phyloP scores from a whole-genome alignment of 768 basidiomycete genomes.

The Boletus fagicola region DNA sequence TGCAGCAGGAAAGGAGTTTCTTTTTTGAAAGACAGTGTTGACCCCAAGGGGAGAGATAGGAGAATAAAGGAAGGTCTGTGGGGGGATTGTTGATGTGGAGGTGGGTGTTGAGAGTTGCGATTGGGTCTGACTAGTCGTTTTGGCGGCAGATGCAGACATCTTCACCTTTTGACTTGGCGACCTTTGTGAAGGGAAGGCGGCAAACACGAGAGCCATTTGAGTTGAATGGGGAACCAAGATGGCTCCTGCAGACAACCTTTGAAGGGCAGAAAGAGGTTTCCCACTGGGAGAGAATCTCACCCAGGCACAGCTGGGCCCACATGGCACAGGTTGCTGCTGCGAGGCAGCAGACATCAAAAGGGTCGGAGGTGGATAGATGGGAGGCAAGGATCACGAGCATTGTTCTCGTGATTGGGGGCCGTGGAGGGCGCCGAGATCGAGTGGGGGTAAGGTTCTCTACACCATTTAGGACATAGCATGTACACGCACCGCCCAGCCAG shows the following conservation, averaged over 20 bases:
- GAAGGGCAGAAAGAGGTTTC: neutral
- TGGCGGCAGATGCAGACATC: slow-evolving; percentile 36
- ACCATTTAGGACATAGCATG: slow-evolving; percentile 22
- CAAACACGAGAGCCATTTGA: neutral
- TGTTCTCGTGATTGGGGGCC: neutral
- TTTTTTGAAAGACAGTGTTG: too few species aligned
- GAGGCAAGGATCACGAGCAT: slow-evolving; percentile 20
- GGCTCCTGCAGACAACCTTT: neutral
- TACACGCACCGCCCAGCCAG: too few species aligned
- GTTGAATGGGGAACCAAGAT: neutral
- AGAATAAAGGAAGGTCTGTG: neutral
- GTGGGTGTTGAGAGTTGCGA: slow-evolving; percentile 15
- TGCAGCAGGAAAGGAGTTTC: too few species aligned
- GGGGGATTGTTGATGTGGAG: slow-evolving; percentile 5
- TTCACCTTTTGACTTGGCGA: slow-evolving; percentile 22
- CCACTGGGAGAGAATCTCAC: neutral
- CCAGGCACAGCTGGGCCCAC: neutral
- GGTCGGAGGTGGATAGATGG: neutral
- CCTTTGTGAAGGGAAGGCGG: slow-evolving; percentile 19
- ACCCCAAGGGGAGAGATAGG: neutral
- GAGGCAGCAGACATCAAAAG: neutral
- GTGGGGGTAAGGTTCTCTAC: slow-evolving; percentile 29
- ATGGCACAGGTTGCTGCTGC: neutral
- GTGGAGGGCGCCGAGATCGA: slow-evolving; percentile 6
- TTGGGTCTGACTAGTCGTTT: slow-evolving; percentile 17